Conservation (phyloP, 2,329 filamentous ascomycete species). For the Hypoxylon sp. region DNA sequence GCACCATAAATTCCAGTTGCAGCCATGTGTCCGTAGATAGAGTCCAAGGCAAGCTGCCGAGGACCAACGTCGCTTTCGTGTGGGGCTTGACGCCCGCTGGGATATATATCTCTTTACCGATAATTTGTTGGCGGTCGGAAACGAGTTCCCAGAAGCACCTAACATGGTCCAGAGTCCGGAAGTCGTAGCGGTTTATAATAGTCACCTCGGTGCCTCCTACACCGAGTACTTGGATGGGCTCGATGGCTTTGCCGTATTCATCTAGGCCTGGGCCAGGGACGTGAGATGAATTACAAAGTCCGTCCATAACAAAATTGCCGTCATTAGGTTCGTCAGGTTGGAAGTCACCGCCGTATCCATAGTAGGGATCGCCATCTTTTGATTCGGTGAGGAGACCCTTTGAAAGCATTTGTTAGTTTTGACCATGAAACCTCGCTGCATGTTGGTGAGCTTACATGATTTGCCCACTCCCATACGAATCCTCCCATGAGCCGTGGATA, state of each 20-base stretch:
- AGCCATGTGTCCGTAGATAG: slow-evolving; percentile 62
- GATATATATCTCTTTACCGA: slow-evolving; percentile 58
- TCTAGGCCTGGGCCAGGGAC: slow-evolving; percentile 65
- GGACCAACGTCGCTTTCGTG: slow-evolving; percentile 54
- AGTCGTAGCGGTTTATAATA: slow-evolving; percentile 70
- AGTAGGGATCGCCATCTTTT: slow-evolving; percentile 62
- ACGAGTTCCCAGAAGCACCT: slow-evolving; percentile 61
- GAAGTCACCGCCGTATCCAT: slow-evolving; percentile 74
- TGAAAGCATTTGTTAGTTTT: slow-evolving; percentile 13
- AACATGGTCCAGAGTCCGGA: slow-evolving; percentile 66
- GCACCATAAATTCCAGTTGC: slow-evolving; percentile 63
- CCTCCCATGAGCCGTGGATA: slow-evolving; percentile 74
- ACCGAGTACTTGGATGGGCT: slow-evolving; percentile 69
- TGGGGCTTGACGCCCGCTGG: slow-evolving; percentile 63
- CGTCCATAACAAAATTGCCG: slow-evolving; percentile 71
- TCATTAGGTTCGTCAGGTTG: slow-evolving; percentile 71
- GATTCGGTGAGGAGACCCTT: slow-evolving; percentile 62
- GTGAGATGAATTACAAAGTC: slow-evolving; percentile 66
- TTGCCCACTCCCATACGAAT: slow-evolving; percentile 76
- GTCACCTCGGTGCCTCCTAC: slow-evolving; percentile 61
- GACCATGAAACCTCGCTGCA: not conserved
- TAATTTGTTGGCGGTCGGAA: slow-evolving; percentile 57
- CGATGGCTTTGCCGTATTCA: slow-evolving; percentile 72
- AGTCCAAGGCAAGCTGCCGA: slow-evolving; percentile 53
- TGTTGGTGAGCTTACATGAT: slow-evolving; percentile 61